phyloP scores from a whole-genome alignment of 2,329 filamentous ascomycete species.

The Microdochium bolleyi region DNA sequence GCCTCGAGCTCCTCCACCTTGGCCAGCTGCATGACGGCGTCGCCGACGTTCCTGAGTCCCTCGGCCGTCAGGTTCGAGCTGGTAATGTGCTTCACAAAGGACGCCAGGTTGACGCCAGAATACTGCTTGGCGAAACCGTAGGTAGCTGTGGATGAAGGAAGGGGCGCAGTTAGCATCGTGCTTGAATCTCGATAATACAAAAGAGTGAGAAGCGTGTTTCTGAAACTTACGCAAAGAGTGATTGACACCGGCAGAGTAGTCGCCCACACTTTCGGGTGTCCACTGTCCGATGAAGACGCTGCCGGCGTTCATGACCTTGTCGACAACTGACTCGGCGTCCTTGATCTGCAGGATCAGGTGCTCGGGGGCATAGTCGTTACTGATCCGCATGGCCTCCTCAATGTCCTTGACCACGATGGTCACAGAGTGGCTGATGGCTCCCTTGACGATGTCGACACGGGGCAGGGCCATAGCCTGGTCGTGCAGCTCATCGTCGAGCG shows the following conservation, averaged over 20 bases:
- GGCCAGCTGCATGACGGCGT: conserved; percentile 89
- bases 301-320: conserved; percentile 83
- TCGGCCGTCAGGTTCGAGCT: conserved; percentile 82
- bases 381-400: conserved; percentile 69
- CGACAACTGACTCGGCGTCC: conserved; percentile 65
- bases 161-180: conserved; percentile 9
- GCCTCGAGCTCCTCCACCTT: conserved; percentile 93
- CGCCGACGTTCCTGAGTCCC: conserved; percentile 77
- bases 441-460: conserved; percentile 85
- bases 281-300: conserved; percentile 93
- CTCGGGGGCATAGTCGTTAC: conserved; percentile 93
- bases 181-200: neutral
- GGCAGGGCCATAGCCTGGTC: conserved; percentile 79
- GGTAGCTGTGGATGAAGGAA: conserved; percentile 52
- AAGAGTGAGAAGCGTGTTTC: neutral
- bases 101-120: conserved; percentile 91
- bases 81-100: conserved; percentile 97
- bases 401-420: conserved; percentile 69
- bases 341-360: conserved; percentile 88
- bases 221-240: conserved; percentile 78
- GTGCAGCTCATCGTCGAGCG: conserved; percentile 89
- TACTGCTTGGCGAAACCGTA: conserved; percentile 99
- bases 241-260: conserved; percentile 97
- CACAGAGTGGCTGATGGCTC: conserved; percentile 84
- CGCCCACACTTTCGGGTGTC: conserved; percentile 96